These are phyloP conservation scores for Sporisorium sorghi DNA, from an alignment of 1,284 basidiomycete species.

Conservation along the genomic window DNA sequence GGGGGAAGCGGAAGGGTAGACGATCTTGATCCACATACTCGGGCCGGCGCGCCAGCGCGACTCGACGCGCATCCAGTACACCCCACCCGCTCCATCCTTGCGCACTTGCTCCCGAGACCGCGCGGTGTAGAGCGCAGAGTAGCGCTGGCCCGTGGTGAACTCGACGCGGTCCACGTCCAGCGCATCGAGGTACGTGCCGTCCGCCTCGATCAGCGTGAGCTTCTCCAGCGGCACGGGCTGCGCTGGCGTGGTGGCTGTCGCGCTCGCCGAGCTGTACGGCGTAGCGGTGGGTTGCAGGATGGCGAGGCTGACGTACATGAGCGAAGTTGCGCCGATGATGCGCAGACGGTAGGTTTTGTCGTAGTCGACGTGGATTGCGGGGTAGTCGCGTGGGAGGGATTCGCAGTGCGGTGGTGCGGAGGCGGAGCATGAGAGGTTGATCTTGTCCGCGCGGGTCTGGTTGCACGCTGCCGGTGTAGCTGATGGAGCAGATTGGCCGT, in stretches of 20 bases:
- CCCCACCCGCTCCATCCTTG: constrained; percentile 33
- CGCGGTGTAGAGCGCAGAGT: constrained; percentile 43
- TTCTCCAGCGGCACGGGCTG: constrained; percentile 12
- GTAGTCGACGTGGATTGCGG: constrained; percentile 48
- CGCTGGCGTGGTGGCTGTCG: neutral
- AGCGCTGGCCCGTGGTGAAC: constrained; percentile 56
- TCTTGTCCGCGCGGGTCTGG: constrained; percentile 6
- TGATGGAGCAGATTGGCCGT: constrained; percentile 27
- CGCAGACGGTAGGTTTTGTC: constrained; percentile 48
- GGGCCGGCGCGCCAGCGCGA: constrained; percentile 43
- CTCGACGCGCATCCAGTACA: constrained; percentile 56
- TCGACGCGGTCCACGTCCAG: constrained; percentile 39
- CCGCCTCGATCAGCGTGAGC: constrained; percentile 57
- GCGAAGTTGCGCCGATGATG: constrained; percentile 35
- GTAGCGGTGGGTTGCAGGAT: constrained; percentile 29
- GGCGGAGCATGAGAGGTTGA: constrained; percentile 14
- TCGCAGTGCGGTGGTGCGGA: constrained; percentile 7
- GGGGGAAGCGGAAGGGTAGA: constrained; percentile 11
- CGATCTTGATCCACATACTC: constrained; percentile 36
- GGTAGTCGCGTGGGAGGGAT: neutral
- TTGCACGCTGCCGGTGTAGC: constrained; percentile 39
- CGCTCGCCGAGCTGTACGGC: constrained; percentile 5
- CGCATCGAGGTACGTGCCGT: constrained; percentile 50
- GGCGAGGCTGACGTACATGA: constrained; percentile 37
- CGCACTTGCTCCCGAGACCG: constrained; percentile 26